These are phyloP conservation scores for Cordyceps cateniannulata DNA, from an alignment of 2,329 filamentous ascomycete species.

Conservation along the genomic window DNA sequence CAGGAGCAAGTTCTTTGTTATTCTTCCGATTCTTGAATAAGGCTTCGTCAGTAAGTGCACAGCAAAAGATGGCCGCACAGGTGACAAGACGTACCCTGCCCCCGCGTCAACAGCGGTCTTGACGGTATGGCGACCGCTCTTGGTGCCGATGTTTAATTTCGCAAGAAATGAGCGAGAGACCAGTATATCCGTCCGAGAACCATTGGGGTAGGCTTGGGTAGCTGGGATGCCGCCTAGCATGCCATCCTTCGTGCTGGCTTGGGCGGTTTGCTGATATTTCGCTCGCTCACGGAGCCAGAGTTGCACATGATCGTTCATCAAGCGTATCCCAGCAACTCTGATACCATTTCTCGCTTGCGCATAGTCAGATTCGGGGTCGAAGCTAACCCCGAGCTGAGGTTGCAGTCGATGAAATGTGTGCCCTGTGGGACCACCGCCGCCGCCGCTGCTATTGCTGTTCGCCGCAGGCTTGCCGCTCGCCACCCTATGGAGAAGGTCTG, in stretches of 20 bases:
- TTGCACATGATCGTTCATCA: too few species aligned
- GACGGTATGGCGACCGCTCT: conserved; percentile 25
- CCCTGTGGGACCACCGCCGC: too few species aligned
- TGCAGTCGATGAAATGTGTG: too few species aligned
- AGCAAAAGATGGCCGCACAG: neutral
- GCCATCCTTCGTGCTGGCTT: conserved; percentile 48
- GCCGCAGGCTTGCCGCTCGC: too few species aligned
- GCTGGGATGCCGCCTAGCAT: conserved; percentile 64
- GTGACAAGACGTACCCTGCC: conserved; percentile 28
- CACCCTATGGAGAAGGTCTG: too few species aligned
- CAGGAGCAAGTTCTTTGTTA: conserved; percentile 70
- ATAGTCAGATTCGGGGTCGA: too few species aligned
- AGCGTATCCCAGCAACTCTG: too few species aligned
- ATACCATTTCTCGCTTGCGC: too few species aligned
- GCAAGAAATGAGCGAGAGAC: conserved; percentile 59
- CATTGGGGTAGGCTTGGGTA: conserved; percentile 11
- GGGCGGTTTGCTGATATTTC: conserved; percentile 38
- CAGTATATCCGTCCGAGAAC: conserved; percentile 51
- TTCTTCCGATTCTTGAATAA: conserved; percentile 67
- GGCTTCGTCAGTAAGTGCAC: neutral
- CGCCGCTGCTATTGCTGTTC: too few species aligned
- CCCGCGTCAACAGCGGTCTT: conserved; percentile 30
- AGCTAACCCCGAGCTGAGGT: too few species aligned
- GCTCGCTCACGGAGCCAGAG: too few species aligned
- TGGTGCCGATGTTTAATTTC: conserved; percentile 44